These are phyloP conservation scores for Colletotrichum tamarilloi DNA, from an alignment of 2,329 filamentous ascomycete species.

Conservation along the genomic window DNA sequence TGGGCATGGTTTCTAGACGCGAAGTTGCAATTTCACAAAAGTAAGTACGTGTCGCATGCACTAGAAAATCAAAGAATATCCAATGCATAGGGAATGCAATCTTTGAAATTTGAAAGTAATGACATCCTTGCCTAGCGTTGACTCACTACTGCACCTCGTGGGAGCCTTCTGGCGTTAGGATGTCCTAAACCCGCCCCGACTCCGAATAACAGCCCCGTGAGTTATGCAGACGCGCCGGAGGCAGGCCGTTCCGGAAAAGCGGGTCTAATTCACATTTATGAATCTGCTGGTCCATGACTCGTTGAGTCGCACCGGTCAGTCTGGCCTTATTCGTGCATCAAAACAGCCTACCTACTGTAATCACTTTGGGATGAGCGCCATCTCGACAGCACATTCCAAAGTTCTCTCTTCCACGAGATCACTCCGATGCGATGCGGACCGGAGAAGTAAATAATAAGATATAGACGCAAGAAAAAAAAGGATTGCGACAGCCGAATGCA, in stretches of 20 bases:
- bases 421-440: not conserved
- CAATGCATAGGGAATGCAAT: too few species aligned
- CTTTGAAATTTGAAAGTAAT: too few species aligned
- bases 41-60: not conserved
- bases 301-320: too few species aligned
- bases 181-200: not conserved
- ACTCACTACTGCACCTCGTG: not conserved
- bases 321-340: too few species aligned
- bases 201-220: not conserved
- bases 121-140: not conserved
- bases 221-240: not conserved
- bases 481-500: not conserved
- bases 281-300: not conserved
- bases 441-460: not conserved
- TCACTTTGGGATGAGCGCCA: not conserved
- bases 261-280: not conserved
- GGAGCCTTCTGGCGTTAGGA: not conserved
- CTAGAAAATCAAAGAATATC: not conserved
- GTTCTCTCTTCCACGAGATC: not conserved
- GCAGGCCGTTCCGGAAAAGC: not conserved
- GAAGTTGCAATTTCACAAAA: not conserved
- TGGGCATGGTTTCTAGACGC: not conserved
- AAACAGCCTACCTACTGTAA: too few species aligned
- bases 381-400: not conserved
- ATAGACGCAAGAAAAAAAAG: not conserved